Conservation (phyloP, 441 rosid genomes). For the Adansonia rubrostipa region DNA sequence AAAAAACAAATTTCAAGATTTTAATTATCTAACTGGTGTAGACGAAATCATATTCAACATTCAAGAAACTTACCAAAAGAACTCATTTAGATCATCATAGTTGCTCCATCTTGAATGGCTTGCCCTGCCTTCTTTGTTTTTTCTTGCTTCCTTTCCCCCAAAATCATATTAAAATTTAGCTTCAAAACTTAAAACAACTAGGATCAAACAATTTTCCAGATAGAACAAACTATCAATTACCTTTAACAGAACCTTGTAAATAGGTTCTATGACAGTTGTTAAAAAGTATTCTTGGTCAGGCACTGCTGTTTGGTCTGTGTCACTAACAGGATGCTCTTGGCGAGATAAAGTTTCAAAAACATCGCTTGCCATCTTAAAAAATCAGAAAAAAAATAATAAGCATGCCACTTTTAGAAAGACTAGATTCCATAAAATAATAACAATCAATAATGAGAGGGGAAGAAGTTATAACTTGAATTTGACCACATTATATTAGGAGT, state of each 20-base stretch:
- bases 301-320: constrained; percentile 49
- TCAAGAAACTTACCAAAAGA: constrained; percentile 75
- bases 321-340: constrained; percentile 70
- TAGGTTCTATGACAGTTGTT: constrained; percentile 78
- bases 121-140: constrained; percentile 80
- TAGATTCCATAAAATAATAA: constrained; percentile 7
- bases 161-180: constrained; percentile 32
- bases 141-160: constrained; percentile 71
- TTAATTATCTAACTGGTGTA: constrained; percentile 20
- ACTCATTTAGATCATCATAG: constrained; percentile 97
- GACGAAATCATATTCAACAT: constrained; percentile 9
- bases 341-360: constrained; percentile 61
- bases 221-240: constrained; percentile 45
- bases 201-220: not conserved
- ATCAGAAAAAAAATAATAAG: constrained; percentile 8
- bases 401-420: constrained; percentile 4
- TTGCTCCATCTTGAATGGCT: constrained; percentile 99
- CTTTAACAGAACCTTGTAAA: constrained; percentile 79
- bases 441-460: not conserved
- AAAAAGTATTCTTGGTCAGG: constrained; percentile 85
- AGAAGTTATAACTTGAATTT: constrained; percentile 3
- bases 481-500: constrained; percentile 13
- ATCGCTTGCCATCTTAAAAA: constrained; percentile 76
- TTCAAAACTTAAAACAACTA: constrained; percentile 20
- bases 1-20: constrained; percentile 21